Base-by-base conservation (phyloP, 805 yeast species). In the Suhomyces prunicola region DNA sequence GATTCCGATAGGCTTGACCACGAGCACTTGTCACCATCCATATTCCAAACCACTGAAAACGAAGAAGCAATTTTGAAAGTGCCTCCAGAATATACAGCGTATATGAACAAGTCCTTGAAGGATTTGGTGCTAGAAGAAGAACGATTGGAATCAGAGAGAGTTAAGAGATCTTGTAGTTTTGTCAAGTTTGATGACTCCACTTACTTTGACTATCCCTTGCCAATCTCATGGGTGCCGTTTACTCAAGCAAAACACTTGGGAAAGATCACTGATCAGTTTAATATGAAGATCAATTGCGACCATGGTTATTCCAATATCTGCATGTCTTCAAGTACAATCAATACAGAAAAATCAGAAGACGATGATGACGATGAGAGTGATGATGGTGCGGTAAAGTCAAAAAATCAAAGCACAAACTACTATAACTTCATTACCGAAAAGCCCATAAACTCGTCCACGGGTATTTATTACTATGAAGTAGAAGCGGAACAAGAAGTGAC, bases 391-490 rank as follows among this genome's bases (percentile, higher is more conserved):
- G 15, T 26, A 46, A 41, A 36, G 4, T 44, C 27, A 36, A 50
- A 27, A 48, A 42, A 19, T 24, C 46, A 46, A 24, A 36, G 55
- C 56, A 12, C 13, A 23, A 60, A 64, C 27, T 72, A 62, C 58
- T 68, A 58, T 58, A 75, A 75, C 57, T 75, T 76, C 56, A 67
- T 76, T 23, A 57, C 75, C 12, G 73, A 76, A 51, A 67, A 68
- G 48, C 68, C 71, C 4, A 63, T 75, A 5, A 54, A 57, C 15
- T 61, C 71, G 3, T 59, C 69, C 3, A 61, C 69, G 2, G 79
- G 80, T 1, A 55, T 76, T 1, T 76, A 63, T 57, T 76, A 76
- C 55, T 76, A 74, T 55, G 80, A 76, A 54, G 67, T 72, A 4
- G 70, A 68, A 51, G 62, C 74, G 10, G 64, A 59, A 46, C 80